These are phyloP conservation scores for Hordeum vulgare DNA, from an alignment of 176 grass and related monocot genomes.

Conservation along the genomic window MorexV3_pseudomolecules_assembly NC_058524.1:538118624-538119123, in stretches of 20 bases:
- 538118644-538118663: slow-evolving; percentile 46
- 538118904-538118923: not conserved
- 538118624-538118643: not conserved
- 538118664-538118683: slow-evolving; percentile 69
- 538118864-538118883: not conserved
- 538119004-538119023: not conserved
- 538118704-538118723: slow-evolving; percentile 79
- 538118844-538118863: not conserved
- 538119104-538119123: not conserved
- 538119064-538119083: not conserved
- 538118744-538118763: slow-evolving; percentile 52
- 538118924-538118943: not conserved
- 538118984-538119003: not conserved
- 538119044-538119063: not conserved
- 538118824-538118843: not conserved
- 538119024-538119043: not conserved
- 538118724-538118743: slow-evolving; percentile 74
- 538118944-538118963: not conserved
- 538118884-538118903: not conserved
- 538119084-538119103: not conserved
- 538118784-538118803: not conserved
- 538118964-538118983: not conserved
- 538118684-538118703: slow-evolving; percentile 73
- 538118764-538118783: not conserved
- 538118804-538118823: not conserved